These are phyloP conservation scores for Blepharisma japonicum DNA, from an alignment of 73 alveolate genomes.

Conservation along the genomic window DNA sequence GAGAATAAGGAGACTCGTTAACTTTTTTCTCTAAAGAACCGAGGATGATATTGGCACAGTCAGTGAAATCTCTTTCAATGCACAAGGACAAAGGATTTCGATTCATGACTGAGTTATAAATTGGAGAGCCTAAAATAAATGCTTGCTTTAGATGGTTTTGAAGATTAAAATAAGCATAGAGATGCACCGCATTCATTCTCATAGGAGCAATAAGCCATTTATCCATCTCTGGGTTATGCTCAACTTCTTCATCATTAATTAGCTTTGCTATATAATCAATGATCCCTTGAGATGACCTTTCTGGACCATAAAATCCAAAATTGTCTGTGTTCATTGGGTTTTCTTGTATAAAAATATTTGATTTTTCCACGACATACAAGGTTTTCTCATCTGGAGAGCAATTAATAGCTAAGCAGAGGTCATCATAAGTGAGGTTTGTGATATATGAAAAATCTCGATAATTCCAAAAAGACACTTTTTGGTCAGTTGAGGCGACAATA, in stretches of 20 bases:
- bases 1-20: not conserved
- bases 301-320: not conserved
- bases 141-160: not conserved
- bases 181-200: not conserved
- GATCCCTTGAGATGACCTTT: not conserved
- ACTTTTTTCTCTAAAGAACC: not conserved
- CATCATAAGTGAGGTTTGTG: no score
- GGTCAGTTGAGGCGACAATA: not conserved
- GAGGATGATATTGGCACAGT: not conserved
- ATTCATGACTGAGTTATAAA: not conserved
- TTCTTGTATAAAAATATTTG: not conserved
- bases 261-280: not conserved
- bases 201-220: not conserved
- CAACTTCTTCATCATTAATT: not conserved
- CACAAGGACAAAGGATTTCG: not conserved
- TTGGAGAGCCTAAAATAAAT: not conserved
- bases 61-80: not conserved
- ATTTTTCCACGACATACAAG: not conserved
- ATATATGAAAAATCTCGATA: not conserved
- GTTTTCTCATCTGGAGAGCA: no score
- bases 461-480: not conserved
- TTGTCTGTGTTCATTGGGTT: not conserved
- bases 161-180: slow-evolving; percentile 2
- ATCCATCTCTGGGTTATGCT: not conserved
- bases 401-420: not conserved